Evolutionary conservation across 1,284 basidiomycete genomes (phyloP).

Genomic region (Trametes pubescens): DNA sequence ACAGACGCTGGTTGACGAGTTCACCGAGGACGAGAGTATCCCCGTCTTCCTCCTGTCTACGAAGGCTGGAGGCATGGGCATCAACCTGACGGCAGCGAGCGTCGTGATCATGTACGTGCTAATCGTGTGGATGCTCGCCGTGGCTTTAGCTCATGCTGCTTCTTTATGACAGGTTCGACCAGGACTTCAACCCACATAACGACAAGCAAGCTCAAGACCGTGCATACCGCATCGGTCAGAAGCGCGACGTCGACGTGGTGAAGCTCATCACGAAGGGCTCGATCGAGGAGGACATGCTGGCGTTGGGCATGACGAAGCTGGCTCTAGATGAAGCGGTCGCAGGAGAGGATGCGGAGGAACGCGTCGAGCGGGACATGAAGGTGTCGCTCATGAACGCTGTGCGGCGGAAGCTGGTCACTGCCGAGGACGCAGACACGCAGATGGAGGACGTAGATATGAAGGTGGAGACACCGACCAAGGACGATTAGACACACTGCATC

Average conservation of each 20-base stretch:
- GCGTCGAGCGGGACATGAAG: slow-evolving; percentile 83
- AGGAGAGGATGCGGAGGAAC: slow-evolving; percentile 68
- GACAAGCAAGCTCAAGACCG: slow-evolving; percentile 98
- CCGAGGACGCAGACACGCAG: slow-evolving; percentile 38
- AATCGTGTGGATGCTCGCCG: neutral
- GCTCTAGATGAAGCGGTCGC: slow-evolving; percentile 93
- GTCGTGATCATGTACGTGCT: slow-evolving; percentile 85
- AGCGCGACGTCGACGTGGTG: slow-evolving; percentile 89
- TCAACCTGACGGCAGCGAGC: slow-evolving; percentile 92
- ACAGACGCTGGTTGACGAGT: slow-evolving; percentile 95
- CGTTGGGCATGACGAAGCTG: slow-evolving; percentile 90
- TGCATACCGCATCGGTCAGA: slow-evolving; percentile 98
- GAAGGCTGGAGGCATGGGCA: slow-evolving; percentile 93
- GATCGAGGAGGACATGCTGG: slow-evolving; percentile 96
- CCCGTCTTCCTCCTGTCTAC: slow-evolving; percentile 95
- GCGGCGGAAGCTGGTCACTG: slow-evolving; percentile 70
- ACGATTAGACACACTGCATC: slow-evolving; percentile 10
- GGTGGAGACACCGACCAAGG: slow-evolving; percentile 8
- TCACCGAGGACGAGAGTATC: slow-evolving; percentile 94
- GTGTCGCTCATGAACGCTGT: slow-evolving; percentile 83
- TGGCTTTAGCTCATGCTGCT: neutral
- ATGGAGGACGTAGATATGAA: slow-evolving; percentile 8
- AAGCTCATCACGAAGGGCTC: slow-evolving; percentile 94
- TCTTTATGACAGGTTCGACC: slow-evolving; percentile 77
- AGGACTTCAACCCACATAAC: slow-evolving; percentile 95